phyloP scores from a whole-genome alignment of 1,139 yeast species.

The Candida smagusa region DNA sequence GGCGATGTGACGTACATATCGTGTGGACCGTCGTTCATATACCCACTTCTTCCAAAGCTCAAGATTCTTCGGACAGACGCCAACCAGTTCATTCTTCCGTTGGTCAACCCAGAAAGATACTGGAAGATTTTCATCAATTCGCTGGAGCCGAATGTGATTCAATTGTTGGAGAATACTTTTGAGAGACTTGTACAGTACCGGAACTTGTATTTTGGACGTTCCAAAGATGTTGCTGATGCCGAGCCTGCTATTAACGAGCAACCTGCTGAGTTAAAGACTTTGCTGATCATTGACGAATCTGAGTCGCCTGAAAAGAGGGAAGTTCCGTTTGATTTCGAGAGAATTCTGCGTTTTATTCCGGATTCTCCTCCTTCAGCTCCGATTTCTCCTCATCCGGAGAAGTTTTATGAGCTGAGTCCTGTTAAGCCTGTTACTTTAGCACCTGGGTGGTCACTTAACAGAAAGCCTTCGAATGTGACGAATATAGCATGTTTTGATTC shows the following conservation, averaged over 20 bases:
- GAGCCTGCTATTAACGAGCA: constrained; percentile 10
- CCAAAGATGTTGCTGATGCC: not conserved
- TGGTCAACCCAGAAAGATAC: constrained; percentile 68
- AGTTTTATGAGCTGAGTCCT: constrained; percentile 6
- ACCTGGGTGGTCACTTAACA: constrained; percentile 14
- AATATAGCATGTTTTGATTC: constrained; percentile 34
- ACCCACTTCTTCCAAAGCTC: constrained; percentile 63
- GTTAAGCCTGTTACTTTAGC: constrained; percentile 4
- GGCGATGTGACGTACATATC: constrained; percentile 61
- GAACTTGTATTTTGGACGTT: constrained; percentile 27
- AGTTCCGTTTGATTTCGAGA: constrained; percentile 6
- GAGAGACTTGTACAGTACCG: constrained; percentile 44
- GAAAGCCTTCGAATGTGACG: constrained; percentile 19
- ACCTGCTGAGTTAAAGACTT: constrained; percentile 14
- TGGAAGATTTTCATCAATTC: constrained; percentile 59
- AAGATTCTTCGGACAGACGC: constrained; percentile 52
- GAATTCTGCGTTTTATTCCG: constrained; percentile 25
- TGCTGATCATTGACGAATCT: constrained; percentile 14
- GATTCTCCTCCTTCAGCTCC: constrained; percentile 50
- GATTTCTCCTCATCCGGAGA: constrained; percentile 31
- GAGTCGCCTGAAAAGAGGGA: constrained; percentile 7
- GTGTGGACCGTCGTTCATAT: constrained; percentile 53
- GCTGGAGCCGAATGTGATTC: constrained; percentile 28
- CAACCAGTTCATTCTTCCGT: constrained; percentile 59
- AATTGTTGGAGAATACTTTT: constrained; percentile 36